Conservation (phyloP, 768 basidiomycete species). For the Termitomyces sp. region DNA sequence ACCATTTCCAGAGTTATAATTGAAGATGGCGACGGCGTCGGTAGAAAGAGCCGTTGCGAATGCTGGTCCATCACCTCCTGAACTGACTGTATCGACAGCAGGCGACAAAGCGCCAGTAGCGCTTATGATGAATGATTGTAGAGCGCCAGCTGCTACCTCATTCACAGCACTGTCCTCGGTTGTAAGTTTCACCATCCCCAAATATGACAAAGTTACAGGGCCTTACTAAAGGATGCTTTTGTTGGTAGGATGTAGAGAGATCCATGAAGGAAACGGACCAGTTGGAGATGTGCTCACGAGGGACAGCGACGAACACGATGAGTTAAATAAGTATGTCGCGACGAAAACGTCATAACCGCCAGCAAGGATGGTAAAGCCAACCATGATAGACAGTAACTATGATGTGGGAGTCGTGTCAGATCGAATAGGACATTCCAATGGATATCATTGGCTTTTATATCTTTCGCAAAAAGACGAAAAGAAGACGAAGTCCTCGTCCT, state of each 20-base stretch:
- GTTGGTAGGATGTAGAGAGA: conserved; percentile 50
- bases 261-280: conserved; percentile 55
- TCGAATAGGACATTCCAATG: background rate
- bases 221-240: conserved; percentile 57
- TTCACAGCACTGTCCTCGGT: conserved; percentile 48
- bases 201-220: background rate
- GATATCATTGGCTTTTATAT: background rate
- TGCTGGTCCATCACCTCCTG: conserved; percentile 47
- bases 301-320: conserved; percentile 39
- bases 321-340: conserved; percentile 58
- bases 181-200: background rate
- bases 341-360: conserved; percentile 61
- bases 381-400: conserved; percentile 33
- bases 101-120: conserved; percentile 37
- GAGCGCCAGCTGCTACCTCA: conserved; percentile 37
- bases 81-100: conserved; percentile 37
- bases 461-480: background rate
- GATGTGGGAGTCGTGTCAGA: background rate
- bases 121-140: conserved; percentile 55
- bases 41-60: conserved; percentile 45
- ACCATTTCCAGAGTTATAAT: conserved; percentile 53
- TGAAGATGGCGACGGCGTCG: conserved; percentile 54
- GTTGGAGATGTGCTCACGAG: conserved; percentile 43
- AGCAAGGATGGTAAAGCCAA: conserved; percentile 62
- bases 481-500: background rate